Percentiles rank a stretch among this genome's conserved stretches.
Evolutionary conservation across 1,284 basidiomycete species (phyloP).

Genomic region (Papiliotrema nemorosa): DNA sequence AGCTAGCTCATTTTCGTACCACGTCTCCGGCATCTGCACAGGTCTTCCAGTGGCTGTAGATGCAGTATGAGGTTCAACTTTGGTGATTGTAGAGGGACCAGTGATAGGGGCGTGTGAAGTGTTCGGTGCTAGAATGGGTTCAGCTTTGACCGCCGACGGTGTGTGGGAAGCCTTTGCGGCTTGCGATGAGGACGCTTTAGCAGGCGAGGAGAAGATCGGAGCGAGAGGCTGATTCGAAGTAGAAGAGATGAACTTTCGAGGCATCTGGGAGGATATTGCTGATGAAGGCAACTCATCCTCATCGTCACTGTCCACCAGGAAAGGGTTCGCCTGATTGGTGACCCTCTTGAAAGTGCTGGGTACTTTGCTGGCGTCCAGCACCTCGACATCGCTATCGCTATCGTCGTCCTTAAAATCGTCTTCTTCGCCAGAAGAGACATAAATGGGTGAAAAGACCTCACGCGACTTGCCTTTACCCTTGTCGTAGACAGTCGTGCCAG

Average conservation of each 20-base stretch:
- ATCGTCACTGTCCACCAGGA: conserved; percentile 8
- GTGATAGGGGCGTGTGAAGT: no score
- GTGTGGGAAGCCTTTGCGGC: no score
- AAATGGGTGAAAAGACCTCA: background rate
- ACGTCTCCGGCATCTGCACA: background rate
- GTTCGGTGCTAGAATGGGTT: no score
- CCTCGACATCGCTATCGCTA: conserved; percentile 7
- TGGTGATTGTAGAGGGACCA: no score
- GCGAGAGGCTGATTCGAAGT: no score
- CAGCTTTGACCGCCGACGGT: no score
- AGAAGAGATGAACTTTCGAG: background rate
- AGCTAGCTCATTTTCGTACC: background rate
- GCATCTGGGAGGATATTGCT: background rate
- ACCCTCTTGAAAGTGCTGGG: conserved; percentile 10
- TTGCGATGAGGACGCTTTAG: no score
- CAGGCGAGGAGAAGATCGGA: no score
- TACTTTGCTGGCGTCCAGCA: conserved; percentile 8
- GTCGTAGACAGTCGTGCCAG: background rate
- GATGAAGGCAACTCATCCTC: conserved; percentile 4
- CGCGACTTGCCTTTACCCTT: background rate
- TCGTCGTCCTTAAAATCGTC: conserved; percentile 7
- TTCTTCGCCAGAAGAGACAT: conserved; percentile 2
- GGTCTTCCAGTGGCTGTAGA: background rate
- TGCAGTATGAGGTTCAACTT: no score
- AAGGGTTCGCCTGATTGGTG: conserved; percentile 16